These are phyloP conservation scores for Trichosporon sp. DNA, from an alignment of 1,284 basidiomycete genomes.

Conservation along the genomic window DNA sequence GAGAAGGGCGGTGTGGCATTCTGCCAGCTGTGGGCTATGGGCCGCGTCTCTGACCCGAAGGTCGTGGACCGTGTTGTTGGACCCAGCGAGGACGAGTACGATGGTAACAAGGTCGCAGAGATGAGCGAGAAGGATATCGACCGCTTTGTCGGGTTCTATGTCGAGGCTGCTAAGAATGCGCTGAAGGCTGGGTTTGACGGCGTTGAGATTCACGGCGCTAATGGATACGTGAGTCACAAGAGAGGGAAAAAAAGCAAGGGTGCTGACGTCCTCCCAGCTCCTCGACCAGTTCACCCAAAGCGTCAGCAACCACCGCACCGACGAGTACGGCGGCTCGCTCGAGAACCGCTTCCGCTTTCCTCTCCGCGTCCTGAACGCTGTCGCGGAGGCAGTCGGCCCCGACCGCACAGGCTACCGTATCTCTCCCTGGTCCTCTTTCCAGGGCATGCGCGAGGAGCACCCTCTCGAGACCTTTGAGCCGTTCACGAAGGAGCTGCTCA, in stretches of 20 bases:
- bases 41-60: constrained; percentile 11
- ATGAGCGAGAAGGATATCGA: constrained; percentile 38
- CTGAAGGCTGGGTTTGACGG: constrained; percentile 62
- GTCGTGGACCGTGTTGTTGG: constrained; percentile 45
- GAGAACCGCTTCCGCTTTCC: constrained; percentile 56
- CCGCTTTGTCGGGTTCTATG: constrained; percentile 51
- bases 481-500: constrained; percentile 33
- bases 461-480: constrained; percentile 47
- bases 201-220: constrained; percentile 53
- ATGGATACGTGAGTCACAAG: constrained; percentile 17
- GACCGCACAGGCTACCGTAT: constrained; percentile 54
- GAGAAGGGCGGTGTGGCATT: constrained; percentile 51
- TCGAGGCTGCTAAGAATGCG: constrained; percentile 53
- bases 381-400: constrained; percentile 53
- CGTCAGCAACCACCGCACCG: constrained; percentile 55
- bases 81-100: constrained; percentile 52
- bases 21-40: constrained; percentile 54
- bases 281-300: constrained; percentile 58
- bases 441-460: constrained; percentile 48
- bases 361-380: constrained; percentile 53
- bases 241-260: too few species aligned
- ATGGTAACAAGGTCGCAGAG: constrained; percentile 1
- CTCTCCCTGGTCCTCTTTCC: constrained; percentile 55
- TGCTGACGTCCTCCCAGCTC: constrained; percentile 4
- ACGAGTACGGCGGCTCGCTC: constrained; percentile 57